phyloP scores from a whole-genome alignment of 345 rosid genomes.

The Tarenaya hassleriana region DNA sequence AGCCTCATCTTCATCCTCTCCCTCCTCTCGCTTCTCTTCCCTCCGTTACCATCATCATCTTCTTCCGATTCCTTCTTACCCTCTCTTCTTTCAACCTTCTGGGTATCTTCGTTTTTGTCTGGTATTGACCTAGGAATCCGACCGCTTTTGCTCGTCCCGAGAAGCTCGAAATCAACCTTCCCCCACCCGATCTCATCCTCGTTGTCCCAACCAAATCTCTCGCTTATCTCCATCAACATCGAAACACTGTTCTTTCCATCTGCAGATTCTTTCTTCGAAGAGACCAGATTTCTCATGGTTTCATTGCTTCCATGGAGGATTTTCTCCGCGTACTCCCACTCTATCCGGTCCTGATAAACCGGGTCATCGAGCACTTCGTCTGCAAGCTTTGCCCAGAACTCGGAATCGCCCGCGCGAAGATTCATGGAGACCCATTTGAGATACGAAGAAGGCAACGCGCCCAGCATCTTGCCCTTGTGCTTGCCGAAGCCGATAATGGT shows the following conservation, averaged over 20 bases:
- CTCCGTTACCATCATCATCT: conserved; percentile 19
- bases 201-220: conserved; percentile 81
- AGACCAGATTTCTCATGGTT: conserved; percentile 12
- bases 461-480: conserved; percentile 79
- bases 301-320: conserved; percentile 41
- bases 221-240: conserved; percentile 58
- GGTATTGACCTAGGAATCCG: conserved; percentile 52
- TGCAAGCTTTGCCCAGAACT: conserved; percentile 69
- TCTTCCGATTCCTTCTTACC: conserved; percentile 15
- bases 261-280: conserved; percentile 10
- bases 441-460: conserved; percentile 64
- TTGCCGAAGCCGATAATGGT: conserved; percentile 64
- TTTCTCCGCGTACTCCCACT: conserved; percentile 70
- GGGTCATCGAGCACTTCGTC: conserved; percentile 66
- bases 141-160: conserved; percentile 73
- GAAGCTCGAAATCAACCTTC: conserved; percentile 49
- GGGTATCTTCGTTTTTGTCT: neutral
- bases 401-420: conserved; percentile 53
- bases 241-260: conserved; percentile 37
- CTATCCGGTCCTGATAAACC: conserved; percentile 58
- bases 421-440: conserved; percentile 72
- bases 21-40: conserved; percentile 31
- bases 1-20: conserved; percentile 31
- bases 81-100: conserved; percentile 18
- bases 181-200: conserved; percentile 70